Conservation (phyloP, 1,284 basidiomycete species). For the Ceratobasidium sp. region DNA sequence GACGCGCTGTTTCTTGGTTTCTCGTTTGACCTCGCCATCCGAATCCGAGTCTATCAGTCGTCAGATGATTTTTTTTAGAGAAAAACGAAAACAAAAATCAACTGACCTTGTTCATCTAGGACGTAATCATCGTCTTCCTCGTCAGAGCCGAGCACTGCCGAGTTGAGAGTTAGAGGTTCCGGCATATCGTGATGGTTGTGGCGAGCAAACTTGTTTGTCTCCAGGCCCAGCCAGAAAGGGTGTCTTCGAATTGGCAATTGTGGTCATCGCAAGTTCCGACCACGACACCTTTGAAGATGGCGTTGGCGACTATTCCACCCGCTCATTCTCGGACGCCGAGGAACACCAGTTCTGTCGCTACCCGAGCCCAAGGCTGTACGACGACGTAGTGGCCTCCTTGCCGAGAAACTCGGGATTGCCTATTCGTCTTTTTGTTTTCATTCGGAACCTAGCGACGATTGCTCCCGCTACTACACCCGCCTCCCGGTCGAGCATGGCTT, state of each 20-base stretch:
- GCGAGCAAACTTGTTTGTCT: constrained; percentile 21
- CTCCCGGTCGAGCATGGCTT: not conserved
- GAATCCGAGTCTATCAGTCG: constrained; percentile 38
- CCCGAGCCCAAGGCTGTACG: not conserved
- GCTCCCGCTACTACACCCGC: constrained; percentile 24
- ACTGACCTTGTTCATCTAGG: constrained; percentile 41
- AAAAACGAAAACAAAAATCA: not conserved
- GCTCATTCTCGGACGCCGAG: constrained; percentile 8
- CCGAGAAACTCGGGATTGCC: not conserved
- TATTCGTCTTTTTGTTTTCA: not conserved
- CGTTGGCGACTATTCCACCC: not conserved
- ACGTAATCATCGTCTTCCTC: constrained; percentile 49
- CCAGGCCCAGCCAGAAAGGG: constrained; percentile 18
- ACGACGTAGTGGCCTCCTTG: not conserved
- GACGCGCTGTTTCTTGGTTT: constrained; percentile 42
- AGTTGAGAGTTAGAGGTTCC: constrained; percentile 33
- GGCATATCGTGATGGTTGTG: constrained; percentile 40
- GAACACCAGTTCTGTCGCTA: constrained; percentile 10
- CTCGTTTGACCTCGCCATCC: constrained; percentile 40
- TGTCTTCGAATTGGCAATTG: constrained; percentile 40
- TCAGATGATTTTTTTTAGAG: not conserved
- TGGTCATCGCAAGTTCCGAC: constrained; percentile 14
- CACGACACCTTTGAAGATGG: constrained; percentile 12
- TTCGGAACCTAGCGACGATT: constrained; percentile 26
- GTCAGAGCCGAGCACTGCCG: constrained; percentile 28